These are phyloP conservation scores for Cnidoscolus chayamansa DNA, from an alignment of 441 rosid genomes.

Conservation along the genomic window DNA sequence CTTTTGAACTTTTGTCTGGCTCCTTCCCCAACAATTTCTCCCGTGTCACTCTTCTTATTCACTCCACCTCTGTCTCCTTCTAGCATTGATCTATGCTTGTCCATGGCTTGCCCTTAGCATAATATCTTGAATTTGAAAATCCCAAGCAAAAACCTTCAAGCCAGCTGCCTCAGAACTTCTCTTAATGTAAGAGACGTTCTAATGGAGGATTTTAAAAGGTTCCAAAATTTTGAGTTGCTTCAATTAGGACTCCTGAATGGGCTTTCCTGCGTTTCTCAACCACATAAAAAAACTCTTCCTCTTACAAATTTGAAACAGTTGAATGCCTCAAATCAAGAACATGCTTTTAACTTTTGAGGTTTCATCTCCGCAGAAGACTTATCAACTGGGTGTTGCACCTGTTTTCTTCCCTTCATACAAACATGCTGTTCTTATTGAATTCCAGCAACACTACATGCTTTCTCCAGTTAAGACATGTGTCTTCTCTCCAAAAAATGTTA, in stretches of 20 bases:
- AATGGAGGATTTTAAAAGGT: slow-evolving; percentile 23
- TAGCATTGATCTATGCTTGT: slow-evolving; percentile 20
- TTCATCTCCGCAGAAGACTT: slow-evolving; percentile 29
- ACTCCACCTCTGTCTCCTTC: slow-evolving; percentile 35
- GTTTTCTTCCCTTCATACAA: slow-evolving; percentile 33
- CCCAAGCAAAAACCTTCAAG: slow-evolving; percentile 29
- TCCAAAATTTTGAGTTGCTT: slow-evolving; percentile 27
- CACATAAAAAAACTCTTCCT: slow-evolving; percentile 10
- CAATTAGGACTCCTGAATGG: slow-evolving; percentile 31
- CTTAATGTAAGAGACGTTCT: slow-evolving; percentile 36
- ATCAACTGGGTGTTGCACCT: slow-evolving; percentile 21
- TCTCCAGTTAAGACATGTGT: slow-evolving; percentile 31
- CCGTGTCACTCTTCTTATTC: slow-evolving; percentile 33
- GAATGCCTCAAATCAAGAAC: slow-evolving; percentile 26
- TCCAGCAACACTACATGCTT: slow-evolving; percentile 32
- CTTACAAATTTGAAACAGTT: slow-evolving; percentile 12
- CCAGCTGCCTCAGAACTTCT: slow-evolving; percentile 38
- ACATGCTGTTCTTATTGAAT: slow-evolving; percentile 26
- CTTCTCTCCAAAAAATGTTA: slow-evolving; percentile 28
- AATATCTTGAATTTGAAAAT: no score
- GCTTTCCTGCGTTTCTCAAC: slow-evolving; percentile 22
- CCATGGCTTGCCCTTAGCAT: slow-evolving; percentile 28
- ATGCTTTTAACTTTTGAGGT: slow-evolving; percentile 26
- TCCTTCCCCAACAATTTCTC: slow-evolving; percentile 30
- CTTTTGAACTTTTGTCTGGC: slow-evolving; percentile 27